These are phyloP conservation scores for Pseudocercospora crystallina DNA, from an alignment of 2,329 filamentous ascomycete genomes.

Conservation along the genomic window DNA sequence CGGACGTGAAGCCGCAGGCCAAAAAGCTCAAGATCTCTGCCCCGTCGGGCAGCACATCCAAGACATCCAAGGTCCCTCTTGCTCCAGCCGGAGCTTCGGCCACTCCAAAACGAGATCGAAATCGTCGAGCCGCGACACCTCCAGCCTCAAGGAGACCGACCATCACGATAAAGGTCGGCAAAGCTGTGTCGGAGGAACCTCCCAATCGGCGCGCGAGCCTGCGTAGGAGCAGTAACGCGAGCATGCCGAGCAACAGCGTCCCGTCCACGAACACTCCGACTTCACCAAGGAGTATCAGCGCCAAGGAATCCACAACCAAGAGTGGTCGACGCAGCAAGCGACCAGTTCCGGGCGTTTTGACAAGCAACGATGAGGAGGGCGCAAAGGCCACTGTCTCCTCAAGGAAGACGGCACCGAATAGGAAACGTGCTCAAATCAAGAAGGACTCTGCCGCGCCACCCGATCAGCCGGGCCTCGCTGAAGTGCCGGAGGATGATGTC, in stretches of 20 bases:
- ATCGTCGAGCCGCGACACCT: constrained; percentile 30
- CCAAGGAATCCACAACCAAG: constrained; percentile 20
- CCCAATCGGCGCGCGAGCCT: constrained; percentile 41
- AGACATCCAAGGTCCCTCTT: constrained; percentile 40
- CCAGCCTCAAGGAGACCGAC: constrained; percentile 34
- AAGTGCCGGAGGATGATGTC: constrained; percentile 48
- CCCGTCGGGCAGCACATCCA: constrained; percentile 8
- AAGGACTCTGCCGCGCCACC: constrained; percentile 18
- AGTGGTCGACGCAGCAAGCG: constrained; percentile 59
- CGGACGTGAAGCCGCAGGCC: constrained; percentile 21
- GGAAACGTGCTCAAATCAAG: constrained; percentile 48
- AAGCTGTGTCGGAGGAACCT: constrained; percentile 52
- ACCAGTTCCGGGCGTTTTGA: constrained; percentile 72
- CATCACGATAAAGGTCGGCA: constrained; percentile 40
- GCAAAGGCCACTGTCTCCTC: constrained; percentile 69
- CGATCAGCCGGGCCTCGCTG: constrained; percentile 12
- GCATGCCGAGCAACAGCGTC: constrained; percentile 36
- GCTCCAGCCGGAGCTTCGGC: constrained; percentile 43
- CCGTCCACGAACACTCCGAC: constrained; percentile 18
- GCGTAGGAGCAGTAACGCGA: constrained; percentile 48
- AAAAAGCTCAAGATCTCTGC: constrained; percentile 38
- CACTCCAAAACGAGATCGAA: constrained; percentile 26
- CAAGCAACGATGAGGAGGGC: constrained; percentile 51
- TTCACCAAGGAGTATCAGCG: constrained; percentile 19
- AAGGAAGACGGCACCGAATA: constrained; percentile 67